Evolutionary conservation across 352 stramenopile species (phyloP).

Genomic region (Pythium plurisporium): DNA sequence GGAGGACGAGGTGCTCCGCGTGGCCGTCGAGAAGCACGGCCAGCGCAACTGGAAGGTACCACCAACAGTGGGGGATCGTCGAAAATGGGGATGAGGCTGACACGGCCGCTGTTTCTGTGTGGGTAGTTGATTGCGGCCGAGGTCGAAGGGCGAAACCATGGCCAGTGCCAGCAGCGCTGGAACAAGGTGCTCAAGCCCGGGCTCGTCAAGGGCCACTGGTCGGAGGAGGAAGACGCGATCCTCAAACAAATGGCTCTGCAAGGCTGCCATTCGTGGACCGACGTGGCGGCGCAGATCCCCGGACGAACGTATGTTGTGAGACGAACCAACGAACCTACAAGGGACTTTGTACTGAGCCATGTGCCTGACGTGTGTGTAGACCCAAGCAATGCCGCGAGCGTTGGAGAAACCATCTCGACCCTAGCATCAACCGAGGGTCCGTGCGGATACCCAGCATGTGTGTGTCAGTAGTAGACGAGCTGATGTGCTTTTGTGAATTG

Average conservation of each 20-base stretch:
- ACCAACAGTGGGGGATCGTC: too few relatives aligned
- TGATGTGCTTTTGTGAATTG: neutral
- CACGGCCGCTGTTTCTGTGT: too few relatives aligned
- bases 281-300: constrained; percentile 69
- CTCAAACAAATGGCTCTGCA: constrained; percentile 34
- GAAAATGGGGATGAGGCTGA: too few relatives aligned
- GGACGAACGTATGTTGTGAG: constrained; percentile 48
- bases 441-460: constrained; percentile 3
- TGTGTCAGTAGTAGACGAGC: neutral
- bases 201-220: constrained; percentile 88
- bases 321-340: neutral
- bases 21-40: constrained; percentile 68
- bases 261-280: constrained; percentile 48
- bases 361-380: constrained; percentile 20
- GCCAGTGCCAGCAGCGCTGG: constrained; percentile 60
- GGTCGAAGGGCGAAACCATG: constrained; percentile 42
- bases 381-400: constrained; percentile 95
- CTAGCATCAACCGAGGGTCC: constrained; percentile 85
- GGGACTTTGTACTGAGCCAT: neutral
- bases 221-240: constrained; percentile 67
- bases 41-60: constrained; percentile 85
- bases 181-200: constrained; percentile 85
- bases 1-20: constrained; percentile 73
- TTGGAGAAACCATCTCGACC: constrained; percentile 96
- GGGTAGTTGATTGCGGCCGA: constrained; percentile 28